Conservation (phyloP, 306 rosid genomes). For the Vicia faba region DNA sequence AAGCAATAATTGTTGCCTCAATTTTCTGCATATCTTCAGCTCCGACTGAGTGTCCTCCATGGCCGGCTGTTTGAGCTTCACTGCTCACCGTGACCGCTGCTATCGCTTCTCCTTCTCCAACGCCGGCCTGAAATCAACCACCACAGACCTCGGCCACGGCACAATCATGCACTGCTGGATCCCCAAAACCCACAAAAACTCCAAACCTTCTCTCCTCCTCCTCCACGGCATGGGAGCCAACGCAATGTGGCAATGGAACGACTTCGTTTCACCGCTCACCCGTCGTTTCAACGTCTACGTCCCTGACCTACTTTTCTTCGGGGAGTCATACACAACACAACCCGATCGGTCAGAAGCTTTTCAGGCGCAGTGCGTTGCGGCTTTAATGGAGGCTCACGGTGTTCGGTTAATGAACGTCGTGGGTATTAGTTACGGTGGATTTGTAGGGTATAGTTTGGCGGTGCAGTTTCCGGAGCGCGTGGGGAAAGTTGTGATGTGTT, state of each 20-base stretch:
- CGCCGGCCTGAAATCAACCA: constrained; percentile 69
- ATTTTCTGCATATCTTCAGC: too few relatives aligned
- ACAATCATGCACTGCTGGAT: constrained; percentile 89
- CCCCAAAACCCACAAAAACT: constrained; percentile 48
- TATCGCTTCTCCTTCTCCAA: constrained; percentile 59
- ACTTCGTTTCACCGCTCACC: constrained; percentile 57
- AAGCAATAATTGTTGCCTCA: too few relatives aligned
- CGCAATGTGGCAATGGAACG: constrained; percentile 97
- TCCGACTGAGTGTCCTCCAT: not conserved
- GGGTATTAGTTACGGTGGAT: constrained; percentile 91
- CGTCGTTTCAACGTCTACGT: constrained; percentile 78
- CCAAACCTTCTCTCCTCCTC: constrained; percentile 67
- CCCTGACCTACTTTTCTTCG: constrained; percentile 88
- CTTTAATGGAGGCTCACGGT: constrained; percentile 60
- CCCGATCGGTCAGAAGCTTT: constrained; percentile 69
- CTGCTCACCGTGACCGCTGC: constrained; percentile 49
- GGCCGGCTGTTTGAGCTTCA: constrained; percentile 59
- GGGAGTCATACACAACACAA: constrained; percentile 64
- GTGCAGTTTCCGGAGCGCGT: constrained; percentile 69
- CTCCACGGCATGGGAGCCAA: constrained; percentile 91
- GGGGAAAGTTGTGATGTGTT: constrained; percentile 70
- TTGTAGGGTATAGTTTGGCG: constrained; percentile 81
- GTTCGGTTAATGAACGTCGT: constrained; percentile 46
- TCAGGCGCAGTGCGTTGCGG: constrained; percentile 73
- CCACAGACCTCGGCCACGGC: constrained; percentile 78